These are phyloP conservation scores for Aspergillus tamarii DNA, from an alignment of 2,329 filamentous ascomycete genomes.

Conservation along the genomic window DNA sequence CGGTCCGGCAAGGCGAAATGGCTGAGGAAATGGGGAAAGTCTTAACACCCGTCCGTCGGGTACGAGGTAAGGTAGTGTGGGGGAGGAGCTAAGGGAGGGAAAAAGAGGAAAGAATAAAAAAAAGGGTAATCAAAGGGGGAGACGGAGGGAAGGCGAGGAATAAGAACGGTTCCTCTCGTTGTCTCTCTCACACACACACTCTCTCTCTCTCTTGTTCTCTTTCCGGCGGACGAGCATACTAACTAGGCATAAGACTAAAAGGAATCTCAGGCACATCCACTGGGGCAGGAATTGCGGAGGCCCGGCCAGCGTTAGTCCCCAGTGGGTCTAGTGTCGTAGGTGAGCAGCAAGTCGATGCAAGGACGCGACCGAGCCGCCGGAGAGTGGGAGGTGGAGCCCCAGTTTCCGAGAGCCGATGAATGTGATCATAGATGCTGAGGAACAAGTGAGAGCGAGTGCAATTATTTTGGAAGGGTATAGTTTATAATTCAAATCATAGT, in stretches of 20 bases:
- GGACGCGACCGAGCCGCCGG: constrained; percentile 23
- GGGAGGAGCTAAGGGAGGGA: constrained; percentile 11
- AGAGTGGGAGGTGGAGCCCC: constrained; percentile 20
- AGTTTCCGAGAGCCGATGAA: constrained; percentile 27
- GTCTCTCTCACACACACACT: background rate
- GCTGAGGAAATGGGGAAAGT: constrained; percentile 15
- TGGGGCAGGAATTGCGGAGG: constrained; percentile 14
- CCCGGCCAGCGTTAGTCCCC: constrained; percentile 19
- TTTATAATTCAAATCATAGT: background rate
- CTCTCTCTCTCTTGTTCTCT: background rate
- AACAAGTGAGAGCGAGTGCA: background rate
- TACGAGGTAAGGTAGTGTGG: constrained; percentile 12
- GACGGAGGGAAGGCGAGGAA: constrained; percentile 30
- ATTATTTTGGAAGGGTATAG: background rate
- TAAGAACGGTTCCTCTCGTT: constrained; percentile 7
- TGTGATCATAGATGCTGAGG: constrained; percentile 12
- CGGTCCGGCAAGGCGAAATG: constrained; percentile 32
- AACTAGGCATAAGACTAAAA: constrained; percentile 15
- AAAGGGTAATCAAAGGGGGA: constrained; percentile 9
- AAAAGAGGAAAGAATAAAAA: constrained; percentile 18
- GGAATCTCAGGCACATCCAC: constrained; percentile 16
- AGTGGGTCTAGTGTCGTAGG: constrained; percentile 17
- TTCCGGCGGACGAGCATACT: constrained; percentile 3
- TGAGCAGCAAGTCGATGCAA: constrained; percentile 10
- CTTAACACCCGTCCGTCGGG: background rate